Conservation (phyloP, 2,329 filamentous ascomycete species). For the Colletotrichum kahawae region DNA sequence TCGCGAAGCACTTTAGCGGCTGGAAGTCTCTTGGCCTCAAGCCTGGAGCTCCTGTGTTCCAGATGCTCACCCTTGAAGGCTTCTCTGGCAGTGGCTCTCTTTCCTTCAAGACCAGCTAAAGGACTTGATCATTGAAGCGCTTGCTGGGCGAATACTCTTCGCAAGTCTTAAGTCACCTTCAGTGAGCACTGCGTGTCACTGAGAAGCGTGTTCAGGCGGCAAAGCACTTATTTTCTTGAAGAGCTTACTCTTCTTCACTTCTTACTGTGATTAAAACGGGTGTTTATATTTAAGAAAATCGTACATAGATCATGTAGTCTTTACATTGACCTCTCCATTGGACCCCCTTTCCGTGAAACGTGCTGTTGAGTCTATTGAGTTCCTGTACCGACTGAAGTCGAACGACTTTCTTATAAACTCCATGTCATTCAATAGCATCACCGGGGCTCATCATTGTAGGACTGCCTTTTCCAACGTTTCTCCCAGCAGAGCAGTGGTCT, state of each 20-base stretch:
- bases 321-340: accelerated
- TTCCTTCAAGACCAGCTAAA: not conserved
- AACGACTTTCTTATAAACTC: too few species aligned
- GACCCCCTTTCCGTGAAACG: not conserved
- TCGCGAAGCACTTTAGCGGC: not conserved
- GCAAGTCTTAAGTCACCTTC: not conserved
- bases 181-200: not conserved
- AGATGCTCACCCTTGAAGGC: not conserved
- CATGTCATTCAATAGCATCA: too few species aligned
- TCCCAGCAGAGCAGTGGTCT: too few species aligned
- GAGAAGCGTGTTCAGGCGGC: not conserved
- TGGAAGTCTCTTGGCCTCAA: not conserved
- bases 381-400: too few species aligned
- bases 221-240: not conserved
- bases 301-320: not conserved
- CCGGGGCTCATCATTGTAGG: too few species aligned
- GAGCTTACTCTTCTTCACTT: not conserved
- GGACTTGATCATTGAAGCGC: not conserved
- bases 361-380: not conserved
- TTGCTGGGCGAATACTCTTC: not conserved
- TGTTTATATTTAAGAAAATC: not conserved
- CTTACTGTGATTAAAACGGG: not conserved
- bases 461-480: too few species aligned
- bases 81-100: not conserved
- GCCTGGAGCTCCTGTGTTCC: not conserved